Base-by-base conservation (phyloP, 2,329 filamentous ascomycete species). In the Botryotinia convoluta region DNA sequence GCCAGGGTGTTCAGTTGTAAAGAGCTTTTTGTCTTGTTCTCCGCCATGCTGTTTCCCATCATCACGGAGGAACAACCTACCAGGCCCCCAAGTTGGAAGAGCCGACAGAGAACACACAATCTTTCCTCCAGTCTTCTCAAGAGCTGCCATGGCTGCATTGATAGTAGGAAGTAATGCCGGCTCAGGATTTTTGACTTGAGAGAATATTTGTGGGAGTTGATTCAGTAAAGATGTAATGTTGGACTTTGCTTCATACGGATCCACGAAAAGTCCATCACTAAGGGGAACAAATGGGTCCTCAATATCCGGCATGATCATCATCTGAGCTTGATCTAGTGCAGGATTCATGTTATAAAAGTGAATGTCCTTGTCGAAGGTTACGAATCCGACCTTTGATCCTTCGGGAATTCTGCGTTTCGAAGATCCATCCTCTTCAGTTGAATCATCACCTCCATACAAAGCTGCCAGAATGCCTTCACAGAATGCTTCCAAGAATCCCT, bases 301-400 rank as follows among this genome's bases (percentile, higher is more conserved):
- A 67, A 99, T 88, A 81, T 99, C 96, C 5, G 96, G 93, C 93
- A 99, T 97, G 69, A 99, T 95, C 86, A 99, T 90, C 94, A 99
- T 98, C 81, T 99, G 96, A 16, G 96, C 94, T 83, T 94, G 91
- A 72, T 96, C 92, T 60, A 98, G 85, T 59, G 87, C 87, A 54
- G 94, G 83, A 79, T 91, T 94, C 78, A 97, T 90, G 80, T 98
- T 98, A 86, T 98, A 99, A 82, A 98, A 99, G 81, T 99, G 96
- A 74, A 99, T 92, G 79, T 98, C 94, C 83, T 94, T 95, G 84
- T 99, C 96, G 81, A 92, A 99, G 1, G 96, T 98, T 76, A 98
- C 91, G 81, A 99, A 97, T 68, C 95, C 96, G 75, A 99, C 90
- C 84, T 94, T 97, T 67, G 93, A 90, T 20, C 94, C 94, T 71